Conservation (phyloP, 176 grass and related monocot species). For the Oropetium thomaeum region DNA sequence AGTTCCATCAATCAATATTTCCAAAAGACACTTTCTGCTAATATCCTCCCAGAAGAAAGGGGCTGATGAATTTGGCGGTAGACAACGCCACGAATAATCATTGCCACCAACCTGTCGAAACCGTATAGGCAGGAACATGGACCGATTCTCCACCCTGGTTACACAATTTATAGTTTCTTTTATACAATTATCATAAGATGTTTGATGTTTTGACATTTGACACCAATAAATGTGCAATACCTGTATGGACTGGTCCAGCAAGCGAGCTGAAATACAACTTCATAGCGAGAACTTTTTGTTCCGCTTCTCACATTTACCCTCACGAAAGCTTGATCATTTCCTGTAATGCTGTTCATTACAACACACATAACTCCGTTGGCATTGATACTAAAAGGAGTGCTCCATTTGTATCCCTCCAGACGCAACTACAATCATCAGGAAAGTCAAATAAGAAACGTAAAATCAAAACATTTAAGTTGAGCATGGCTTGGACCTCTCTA, state of each 20-base stretch:
- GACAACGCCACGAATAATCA: conserved; percentile 77
- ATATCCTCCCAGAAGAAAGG: conserved; percentile 98
- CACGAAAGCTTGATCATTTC: conserved; percentile 67
- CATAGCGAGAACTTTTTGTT: conserved; percentile 85
- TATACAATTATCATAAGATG: background rate
- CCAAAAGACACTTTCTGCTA: conserved; percentile 62
- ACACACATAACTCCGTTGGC: conserved; percentile 87
- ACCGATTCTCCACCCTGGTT: conserved; percentile 93
- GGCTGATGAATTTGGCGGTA: conserved; percentile 80
- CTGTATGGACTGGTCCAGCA: conserved; percentile 84
- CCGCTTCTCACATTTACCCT: conserved; percentile 80
- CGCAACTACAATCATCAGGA: conserved; percentile 56
- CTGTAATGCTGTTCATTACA: conserved; percentile 54
- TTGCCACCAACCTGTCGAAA: conserved; percentile 78
- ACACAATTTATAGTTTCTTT: conserved; percentile 22
- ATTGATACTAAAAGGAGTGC: conserved; percentile 87
- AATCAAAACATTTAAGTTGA: conserved; percentile 8
- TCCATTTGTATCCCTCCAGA: conserved; percentile 88
- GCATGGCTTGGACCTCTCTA: too few relatives aligned
- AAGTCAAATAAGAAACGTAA: background rate
- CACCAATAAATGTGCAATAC: conserved; percentile 37
- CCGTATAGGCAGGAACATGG: conserved; percentile 84
- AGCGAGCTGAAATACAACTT: conserved; percentile 82
- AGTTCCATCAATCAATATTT: conserved; percentile 81
- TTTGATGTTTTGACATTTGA: conserved; percentile 1